These are phyloP conservation scores for Beauveria medogensis DNA, from an alignment of 2,329 filamentous ascomycete genomes.

Conservation along the genomic window DNA sequence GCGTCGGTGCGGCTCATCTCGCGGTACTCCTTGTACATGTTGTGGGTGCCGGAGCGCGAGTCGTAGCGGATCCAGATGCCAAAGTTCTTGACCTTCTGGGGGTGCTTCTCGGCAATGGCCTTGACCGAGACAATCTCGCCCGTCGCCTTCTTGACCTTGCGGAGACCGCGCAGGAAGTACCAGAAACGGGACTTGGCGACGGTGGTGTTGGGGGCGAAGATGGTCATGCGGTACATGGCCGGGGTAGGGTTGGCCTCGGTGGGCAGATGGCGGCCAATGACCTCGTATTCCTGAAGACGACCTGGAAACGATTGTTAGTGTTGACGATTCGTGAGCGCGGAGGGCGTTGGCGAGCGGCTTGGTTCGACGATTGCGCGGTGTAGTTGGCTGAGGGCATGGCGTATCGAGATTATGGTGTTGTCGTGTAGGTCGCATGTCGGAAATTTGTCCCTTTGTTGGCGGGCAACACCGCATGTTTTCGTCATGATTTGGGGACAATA, in stretches of 20 bases:
- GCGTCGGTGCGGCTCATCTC: constrained; percentile 95
- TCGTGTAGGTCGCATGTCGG: neutral
- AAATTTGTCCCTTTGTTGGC: neutral
- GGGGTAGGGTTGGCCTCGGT: constrained; percentile 94
- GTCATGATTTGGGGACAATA: neutral
- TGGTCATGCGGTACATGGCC: constrained; percentile 99
- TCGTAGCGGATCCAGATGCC: constrained; percentile 99
- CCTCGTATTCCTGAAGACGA: constrained; percentile 99
- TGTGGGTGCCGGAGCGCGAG: constrained; percentile 99
- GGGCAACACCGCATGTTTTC: neutral
- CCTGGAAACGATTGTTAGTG: constrained; percentile 48
- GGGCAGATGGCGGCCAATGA: constrained; percentile 99
- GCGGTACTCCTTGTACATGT: constrained; percentile 99
- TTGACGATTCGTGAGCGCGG: neutral
- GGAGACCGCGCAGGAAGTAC: constrained; percentile 99
- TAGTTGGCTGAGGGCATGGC: neutral
- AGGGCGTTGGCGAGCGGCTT: neutral
- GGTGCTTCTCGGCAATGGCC: constrained; percentile 97
- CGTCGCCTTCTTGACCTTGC: constrained; percentile 99
- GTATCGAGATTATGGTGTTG: neutral
- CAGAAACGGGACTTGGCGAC: constrained; percentile 99
- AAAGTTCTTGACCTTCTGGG: constrained; percentile 99
- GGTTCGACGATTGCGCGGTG: constrained; percentile 4
- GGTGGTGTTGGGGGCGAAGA: constrained; percentile 96
- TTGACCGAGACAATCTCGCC: constrained; percentile 98